phyloP scores from a whole-genome alignment of 768 basidiomycete species.

The Boletus bicolor region DNA sequence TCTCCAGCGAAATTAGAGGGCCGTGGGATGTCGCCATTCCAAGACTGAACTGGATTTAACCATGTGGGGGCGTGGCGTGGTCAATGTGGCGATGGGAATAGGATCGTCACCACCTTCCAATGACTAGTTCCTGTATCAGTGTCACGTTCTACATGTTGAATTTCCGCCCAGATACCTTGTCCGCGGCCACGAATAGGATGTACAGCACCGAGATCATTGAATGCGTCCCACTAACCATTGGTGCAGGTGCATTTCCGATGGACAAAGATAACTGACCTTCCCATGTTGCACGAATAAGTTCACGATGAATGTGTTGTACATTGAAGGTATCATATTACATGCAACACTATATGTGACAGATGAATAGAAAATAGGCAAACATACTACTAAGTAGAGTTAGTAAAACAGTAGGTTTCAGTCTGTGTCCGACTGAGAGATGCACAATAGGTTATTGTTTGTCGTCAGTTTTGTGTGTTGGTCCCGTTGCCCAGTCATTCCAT shows the following conservation, averaged over 20 bases:
- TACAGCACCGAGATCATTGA: background rate
- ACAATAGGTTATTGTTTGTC: conserved; percentile 30
- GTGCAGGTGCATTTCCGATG: conserved; percentile 12
- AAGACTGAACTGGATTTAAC: conserved; percentile 47
- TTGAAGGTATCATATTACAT: conserved; percentile 40
- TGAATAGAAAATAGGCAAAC: conserved; percentile 32
- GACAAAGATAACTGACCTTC: conserved; percentile 3
- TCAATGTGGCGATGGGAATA: conserved; percentile 23
- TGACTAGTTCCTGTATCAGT: conserved; percentile 11
- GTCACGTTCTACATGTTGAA: conserved; percentile 17
- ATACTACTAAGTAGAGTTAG: conserved; percentile 31
- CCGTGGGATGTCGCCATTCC: conserved; percentile 90
- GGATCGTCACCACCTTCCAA: conserved; percentile 29
- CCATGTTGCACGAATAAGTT: conserved; percentile 3
- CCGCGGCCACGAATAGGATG: conserved; percentile 23
- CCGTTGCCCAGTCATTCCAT: conserved; percentile 27
- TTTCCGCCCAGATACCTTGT: conserved; percentile 26
- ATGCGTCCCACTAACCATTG: conserved; percentile 1
- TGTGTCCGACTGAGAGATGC: conserved; percentile 29
- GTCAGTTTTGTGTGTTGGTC: conserved; percentile 15
- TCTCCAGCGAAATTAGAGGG: conserved; percentile 77
- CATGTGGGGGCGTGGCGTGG: conserved; percentile 27
- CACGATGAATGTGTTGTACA: conserved; percentile 18
- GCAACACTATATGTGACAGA: conserved; percentile 35
- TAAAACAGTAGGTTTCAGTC: conserved; percentile 28